These are phyloP conservation scores for Salix udensis DNA, from an alignment of 345 rosid species.

Conservation along the genomic window DNA sequence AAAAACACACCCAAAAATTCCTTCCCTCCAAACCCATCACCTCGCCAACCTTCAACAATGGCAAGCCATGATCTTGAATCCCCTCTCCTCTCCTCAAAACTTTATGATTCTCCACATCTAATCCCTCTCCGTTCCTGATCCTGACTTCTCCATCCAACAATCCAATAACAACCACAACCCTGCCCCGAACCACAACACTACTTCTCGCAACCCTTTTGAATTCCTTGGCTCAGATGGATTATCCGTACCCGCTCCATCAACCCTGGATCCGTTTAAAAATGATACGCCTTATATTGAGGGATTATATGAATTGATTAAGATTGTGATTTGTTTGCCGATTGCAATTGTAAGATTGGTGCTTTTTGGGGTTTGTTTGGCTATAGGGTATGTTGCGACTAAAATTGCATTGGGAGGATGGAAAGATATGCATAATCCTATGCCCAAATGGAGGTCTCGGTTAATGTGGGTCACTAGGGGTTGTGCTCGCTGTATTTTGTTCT, in stretches of 20 bases:
- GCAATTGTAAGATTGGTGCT: conserved; percentile 55
- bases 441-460: conserved; percentile 72
- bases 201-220: conserved; percentile 46
- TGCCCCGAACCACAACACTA: background rate
- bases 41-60: conserved; percentile 32
- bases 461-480: conserved; percentile 89
- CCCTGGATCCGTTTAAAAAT: conserved; percentile 77
- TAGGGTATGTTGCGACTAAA: conserved; percentile 73
- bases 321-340: conserved; percentile 64
- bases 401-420: conserved; percentile 78
- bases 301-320: conserved; percentile 68
- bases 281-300: conserved; percentile 51
- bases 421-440: conserved; percentile 82
- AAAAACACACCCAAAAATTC: no score
- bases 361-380: conserved; percentile 53
- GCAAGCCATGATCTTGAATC: conserved; percentile 48
- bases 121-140: conserved; percentile 43
- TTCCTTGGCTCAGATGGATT: conserved; percentile 53
- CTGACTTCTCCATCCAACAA: conserved; percentile 12
- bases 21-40: background rate
- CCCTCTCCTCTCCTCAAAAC: conserved; percentile 46
- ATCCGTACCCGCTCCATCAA: conserved; percentile 42
- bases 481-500: conserved; percentile 74
- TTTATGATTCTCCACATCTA: conserved; percentile 42
- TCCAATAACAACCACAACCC: conserved; percentile 3